Evolutionary conservation across 2,329 filamentous ascomycete genomes (phyloP), one percentile per base, ranked within the genome.

Genomic region (Paracoccidioides brasiliensis): DNA sequence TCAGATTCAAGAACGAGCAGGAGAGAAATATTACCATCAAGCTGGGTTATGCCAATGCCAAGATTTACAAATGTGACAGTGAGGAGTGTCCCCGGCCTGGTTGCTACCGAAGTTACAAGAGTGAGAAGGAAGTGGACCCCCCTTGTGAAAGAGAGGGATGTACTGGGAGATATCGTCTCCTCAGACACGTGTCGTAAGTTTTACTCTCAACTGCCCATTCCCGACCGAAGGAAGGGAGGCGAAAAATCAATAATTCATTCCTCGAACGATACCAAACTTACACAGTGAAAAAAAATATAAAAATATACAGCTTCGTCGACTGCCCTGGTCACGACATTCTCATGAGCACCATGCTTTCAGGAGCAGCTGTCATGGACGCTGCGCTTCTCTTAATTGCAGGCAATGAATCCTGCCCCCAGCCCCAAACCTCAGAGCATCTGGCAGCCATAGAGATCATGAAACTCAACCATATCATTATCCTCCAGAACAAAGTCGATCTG

Each of bases 391-490:
- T 98, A 55, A 96, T 98, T 70, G 93, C 93, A 59, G 93, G 93
- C 71, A 98, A 98, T 77, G 93, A 98, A 85, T 84, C 88, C 53
- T 97, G 93, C 78, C 93, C 93, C 38, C 93, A 98, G 74, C 93
- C 93, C 52, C 93, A 98, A 76, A 98, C 93, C 15, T 96, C 91
- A 30, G 93, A 98, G 77, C 93, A 98, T 80, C 80, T 98, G 78
- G 93, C 93, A 63, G 93, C 93, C 62, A 97, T 98, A 69, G 93
- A 98, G 75, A 98, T 98, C 71, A 98, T 98, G 93, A 98, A 98
- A 80, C 83, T 98, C 61, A 90, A 95, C 74, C 94, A 98, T 77
- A 96, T 98, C 74, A 95, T 98, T 72, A 97, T 98, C 68, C 82
- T 98, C 57, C 93, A 98, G 76, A 98, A 98, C 79, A 98, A 98